Conservation (phyloP, 495 filamentous ascomycete genomes). For the Penicillium turbatum region DNA sequence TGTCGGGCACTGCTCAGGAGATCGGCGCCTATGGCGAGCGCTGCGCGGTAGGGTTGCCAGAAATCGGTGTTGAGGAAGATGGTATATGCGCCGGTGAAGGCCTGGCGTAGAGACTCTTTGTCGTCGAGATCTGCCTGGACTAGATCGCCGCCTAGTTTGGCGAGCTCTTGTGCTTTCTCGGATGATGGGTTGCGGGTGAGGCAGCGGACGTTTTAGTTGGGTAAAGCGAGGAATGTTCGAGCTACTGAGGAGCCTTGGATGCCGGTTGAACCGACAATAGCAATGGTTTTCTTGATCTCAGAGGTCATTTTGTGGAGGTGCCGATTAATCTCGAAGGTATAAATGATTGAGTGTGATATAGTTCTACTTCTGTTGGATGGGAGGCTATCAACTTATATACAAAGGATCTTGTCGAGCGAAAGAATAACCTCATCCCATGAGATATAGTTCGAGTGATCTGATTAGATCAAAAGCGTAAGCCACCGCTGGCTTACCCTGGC, state of each 20-base stretch:
- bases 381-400: background rate
- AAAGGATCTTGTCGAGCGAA: background rate
- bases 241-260: slow-evolving; percentile 51
- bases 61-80: slow-evolving; percentile 56
- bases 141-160: slow-evolving; percentile 43
- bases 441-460: slow-evolving; percentile 7
- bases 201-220: slow-evolving; percentile 39
- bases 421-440: background rate
- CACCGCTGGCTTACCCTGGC: background rate
- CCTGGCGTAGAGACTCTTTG: slow-evolving; percentile 34
- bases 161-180: slow-evolving; percentile 34
- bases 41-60: slow-evolving; percentile 28
- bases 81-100: slow-evolving; percentile 44
- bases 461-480: slow-evolving; percentile 23
- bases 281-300: slow-evolving; percentile 20
- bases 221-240: slow-evolving; percentile 29
- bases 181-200: slow-evolving; percentile 43
- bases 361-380: no score
- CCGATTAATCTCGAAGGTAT: no score
- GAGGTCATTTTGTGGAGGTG: background rate
- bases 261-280: slow-evolving; percentile 31
- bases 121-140: slow-evolving; percentile 45
- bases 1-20: slow-evolving; percentile 31
- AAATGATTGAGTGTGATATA: no score
- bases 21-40: slow-evolving; percentile 8